Percentiles rank a stretch among this genome's conserved stretches.
phyloP scores from a whole-genome alignment of 345 rosid genomes.

The Gossypium bickii region DNA sequence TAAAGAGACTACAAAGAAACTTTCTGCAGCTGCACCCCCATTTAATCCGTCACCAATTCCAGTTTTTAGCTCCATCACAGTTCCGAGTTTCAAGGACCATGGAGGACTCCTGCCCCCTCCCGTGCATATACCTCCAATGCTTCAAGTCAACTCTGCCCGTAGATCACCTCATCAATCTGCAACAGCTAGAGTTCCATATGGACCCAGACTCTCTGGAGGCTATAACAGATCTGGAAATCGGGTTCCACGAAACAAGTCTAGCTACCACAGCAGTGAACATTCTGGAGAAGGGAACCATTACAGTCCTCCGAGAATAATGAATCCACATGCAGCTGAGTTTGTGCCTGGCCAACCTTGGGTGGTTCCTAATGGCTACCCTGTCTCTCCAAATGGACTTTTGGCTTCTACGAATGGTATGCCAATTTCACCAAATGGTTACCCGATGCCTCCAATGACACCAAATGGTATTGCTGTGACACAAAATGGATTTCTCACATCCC shows the following conservation, averaged over 20 bases:
- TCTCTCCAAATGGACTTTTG: constrained; percentile 60
- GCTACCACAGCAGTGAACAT: constrained; percentile 52
- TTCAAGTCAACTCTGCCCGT: constrained; percentile 60
- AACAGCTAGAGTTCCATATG: constrained; percentile 92
- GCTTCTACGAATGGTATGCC: constrained; percentile 51
- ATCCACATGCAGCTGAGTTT: constrained; percentile 97
- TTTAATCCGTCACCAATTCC: constrained; percentile 78
- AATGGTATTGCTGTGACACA: constrained; percentile 43
- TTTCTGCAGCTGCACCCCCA: constrained; percentile 96
- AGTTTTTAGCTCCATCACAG: constrained; percentile 66
- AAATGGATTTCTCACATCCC: constrained; percentile 44
- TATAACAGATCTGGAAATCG: constrained; percentile 77
- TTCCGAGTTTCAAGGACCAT: constrained; percentile 77
- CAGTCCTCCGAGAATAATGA: constrained; percentile 76
- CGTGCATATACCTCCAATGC: constrained; percentile 72
- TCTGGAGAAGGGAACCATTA: constrained; percentile 51
- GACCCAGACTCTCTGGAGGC: constrained; percentile 90
- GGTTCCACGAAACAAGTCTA: constrained; percentile 57
- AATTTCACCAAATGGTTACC: constrained; percentile 48
- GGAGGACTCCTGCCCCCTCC: constrained; percentile 96
- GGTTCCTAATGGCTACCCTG: constrained; percentile 72
- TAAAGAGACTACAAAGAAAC: constrained; percentile 77
- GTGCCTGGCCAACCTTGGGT: constrained; percentile 90
- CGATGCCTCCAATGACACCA: constrained; percentile 49
- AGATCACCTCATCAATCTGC: constrained; percentile 94